Base-by-base conservation (phyloP, 2,329 filamentous ascomycete genomes). In the Ophiostoma quercus region DNA sequence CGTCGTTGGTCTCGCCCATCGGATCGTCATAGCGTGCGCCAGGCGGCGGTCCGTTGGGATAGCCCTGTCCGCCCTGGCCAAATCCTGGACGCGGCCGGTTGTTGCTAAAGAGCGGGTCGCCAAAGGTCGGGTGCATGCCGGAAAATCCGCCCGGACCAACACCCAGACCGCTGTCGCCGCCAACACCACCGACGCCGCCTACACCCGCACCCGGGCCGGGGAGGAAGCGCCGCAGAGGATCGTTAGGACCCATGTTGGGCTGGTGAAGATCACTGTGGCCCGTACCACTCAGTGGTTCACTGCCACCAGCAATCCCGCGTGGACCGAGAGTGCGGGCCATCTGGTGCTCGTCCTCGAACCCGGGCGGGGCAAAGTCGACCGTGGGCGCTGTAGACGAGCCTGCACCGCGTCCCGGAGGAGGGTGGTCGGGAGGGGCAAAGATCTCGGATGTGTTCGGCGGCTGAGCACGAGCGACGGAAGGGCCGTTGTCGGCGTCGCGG, bases 11-110 rank as follows among this genome's bases (percentile, higher is more conserved):
- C 22, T 66, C 68, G 19, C 65, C 65, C 25, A 60, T 80, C 2
- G 94, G 94, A 81, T 98, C 95, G 82, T 99, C 95, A 81, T 92
- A 98, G 73, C 95, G 84, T n/a, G 93, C 90, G 1, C 95, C 95
- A 1, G 92, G 93, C 4, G 95, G 95, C 37, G 87, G 89, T 77
- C 39, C 37, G n/a, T 89, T 90, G 1, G 90, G 88, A 76, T 94
- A 79, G 16, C 80, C 79, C 19, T 77, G 82, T 47, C 79, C 79
- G 11, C 81, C 79, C 9, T 60, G 25, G 1, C 82, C 84, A 7
- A 65, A 22, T 1, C 57, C 57, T 16, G 57, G 57, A 16, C 32
- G 32, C 34, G 62, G 62, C 34, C 81, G 81, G 11, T 78, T 79
- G 0, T 89, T 90, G 6, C 84, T 85, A 77, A 97, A 97, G 66